These are phyloP conservation scores for Xylaria flabelliformis DNA, from an alignment of 495 filamentous ascomycete genomes.

Conservation along the genomic window DNA sequence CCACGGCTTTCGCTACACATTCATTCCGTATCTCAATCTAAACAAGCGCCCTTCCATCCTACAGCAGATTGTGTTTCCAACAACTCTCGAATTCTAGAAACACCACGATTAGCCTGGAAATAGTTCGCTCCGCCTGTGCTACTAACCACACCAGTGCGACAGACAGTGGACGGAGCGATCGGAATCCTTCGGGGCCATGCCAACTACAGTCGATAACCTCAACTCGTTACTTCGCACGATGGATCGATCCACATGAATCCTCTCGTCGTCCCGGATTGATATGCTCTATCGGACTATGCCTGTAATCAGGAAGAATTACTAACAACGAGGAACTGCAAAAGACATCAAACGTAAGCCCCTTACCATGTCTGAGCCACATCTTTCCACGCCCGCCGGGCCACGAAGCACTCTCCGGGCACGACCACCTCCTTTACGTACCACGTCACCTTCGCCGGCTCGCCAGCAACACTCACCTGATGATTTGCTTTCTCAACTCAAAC, in stretches of 20 bases:
- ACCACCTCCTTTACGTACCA: slow-evolving; percentile 33
- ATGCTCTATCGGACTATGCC: slow-evolving; percentile 18
- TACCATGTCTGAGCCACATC: slow-evolving; percentile 38
- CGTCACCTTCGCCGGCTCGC: slow-evolving; percentile 45
- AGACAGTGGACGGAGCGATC: neutral
- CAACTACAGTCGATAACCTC: slow-evolving; percentile 13
- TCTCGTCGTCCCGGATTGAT: slow-evolving; percentile 14
- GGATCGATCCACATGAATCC: slow-evolving; percentile 18
- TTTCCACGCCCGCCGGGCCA: slow-evolving; percentile 35
- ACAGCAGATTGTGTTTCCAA: neutral
- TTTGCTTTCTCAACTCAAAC: slow-evolving; percentile 51
- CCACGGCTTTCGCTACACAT: neutral
- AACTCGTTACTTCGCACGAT: slow-evolving; percentile 13
- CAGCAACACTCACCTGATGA: slow-evolving; percentile 48
- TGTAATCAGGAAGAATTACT: neutral
- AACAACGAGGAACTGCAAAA: slow-evolving; percentile 4
- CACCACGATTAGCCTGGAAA: neutral
- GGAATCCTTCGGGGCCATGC: slow-evolving; percentile 24
- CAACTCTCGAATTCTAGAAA: slow-evolving; percentile 15
- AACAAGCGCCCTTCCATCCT: neutral
- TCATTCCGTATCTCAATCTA: neutral
- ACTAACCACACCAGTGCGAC: neutral
- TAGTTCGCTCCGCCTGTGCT: neutral
- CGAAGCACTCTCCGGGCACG: slow-evolving; percentile 35
- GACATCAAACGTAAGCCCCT: neutral